Conservation (phyloP, 805 yeast genomes). For the Pichia membranifaciens region DNA sequence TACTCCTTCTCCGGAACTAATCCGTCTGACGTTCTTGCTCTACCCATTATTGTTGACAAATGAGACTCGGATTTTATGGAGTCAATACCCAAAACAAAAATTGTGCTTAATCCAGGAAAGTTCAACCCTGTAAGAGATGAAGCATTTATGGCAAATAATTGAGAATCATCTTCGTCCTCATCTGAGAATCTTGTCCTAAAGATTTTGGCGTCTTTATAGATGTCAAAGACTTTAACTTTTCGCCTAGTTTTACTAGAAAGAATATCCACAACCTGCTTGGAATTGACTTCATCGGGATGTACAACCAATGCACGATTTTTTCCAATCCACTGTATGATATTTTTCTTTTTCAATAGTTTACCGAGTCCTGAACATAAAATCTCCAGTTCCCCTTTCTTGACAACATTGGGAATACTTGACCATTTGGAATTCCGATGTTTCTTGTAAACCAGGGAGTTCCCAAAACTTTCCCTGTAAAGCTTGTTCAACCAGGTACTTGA, state of each 20-base stretch:
- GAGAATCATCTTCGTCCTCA: slow-evolving; percentile 9
- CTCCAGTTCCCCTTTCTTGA: slow-evolving; percentile 20
- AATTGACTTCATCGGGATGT: slow-evolving; percentile 26
- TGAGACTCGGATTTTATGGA: slow-evolving; percentile 21
- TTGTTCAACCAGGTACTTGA: slow-evolving; percentile 20
- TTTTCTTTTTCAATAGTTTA: slow-evolving; percentile 18
- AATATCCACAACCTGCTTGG: slow-evolving; percentile 11
- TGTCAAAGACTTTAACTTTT: slow-evolving; percentile 14
- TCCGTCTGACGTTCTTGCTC: slow-evolving; percentile 23
- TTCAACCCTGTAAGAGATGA: slow-evolving; percentile 25
- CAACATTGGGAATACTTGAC: slow-evolving; percentile 7
- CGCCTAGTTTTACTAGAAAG: slow-evolving; percentile 12
- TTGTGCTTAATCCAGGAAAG: slow-evolving; percentile 23
- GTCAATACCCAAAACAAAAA: slow-evolving; percentile 30
- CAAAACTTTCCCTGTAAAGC: slow-evolving; percentile 19
- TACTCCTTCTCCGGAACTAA: slow-evolving; percentile 16
- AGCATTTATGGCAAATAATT: slow-evolving; percentile 23
- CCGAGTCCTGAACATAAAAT: slow-evolving; percentile 23
- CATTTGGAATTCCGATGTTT: slow-evolving; percentile 23
- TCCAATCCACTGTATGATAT: slow-evolving; percentile 4
- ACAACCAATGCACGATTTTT: slow-evolving; percentile 20
- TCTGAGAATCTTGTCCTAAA: slow-evolving; percentile 9
- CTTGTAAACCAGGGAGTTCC: slow-evolving; percentile 19
- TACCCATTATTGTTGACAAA: slow-evolving; percentile 24
- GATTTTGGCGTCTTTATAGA: slow-evolving; percentile 14